phyloP scores from a whole-genome alignment of 257 asterid species.

The Nicotiana otophora region DNA sequence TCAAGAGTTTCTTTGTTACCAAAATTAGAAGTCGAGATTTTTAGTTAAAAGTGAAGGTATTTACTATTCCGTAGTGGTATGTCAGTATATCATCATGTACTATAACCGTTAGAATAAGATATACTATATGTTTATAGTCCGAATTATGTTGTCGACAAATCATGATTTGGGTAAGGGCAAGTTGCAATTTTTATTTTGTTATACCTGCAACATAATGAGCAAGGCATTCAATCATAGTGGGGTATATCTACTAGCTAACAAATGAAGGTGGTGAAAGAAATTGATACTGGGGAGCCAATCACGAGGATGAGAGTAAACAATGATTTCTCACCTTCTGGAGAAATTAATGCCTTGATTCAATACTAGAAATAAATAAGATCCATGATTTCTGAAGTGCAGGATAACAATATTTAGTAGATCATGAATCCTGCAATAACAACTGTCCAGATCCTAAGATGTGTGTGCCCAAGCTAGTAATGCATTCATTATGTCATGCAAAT shows the following conservation, averaged over 20 bases:
- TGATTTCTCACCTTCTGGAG: background rate
- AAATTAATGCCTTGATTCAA: background rate
- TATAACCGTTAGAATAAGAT: background rate
- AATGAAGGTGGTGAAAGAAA: background rate
- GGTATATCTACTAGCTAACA: conserved; percentile 1
- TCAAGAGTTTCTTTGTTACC: background rate
- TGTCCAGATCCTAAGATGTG: background rate
- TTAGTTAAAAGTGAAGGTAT: background rate
- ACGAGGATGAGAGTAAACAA: background rate
- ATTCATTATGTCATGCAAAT: conserved; percentile 9
- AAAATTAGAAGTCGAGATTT: background rate
- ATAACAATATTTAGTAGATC: conserved; percentile 14
- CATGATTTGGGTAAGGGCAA: conserved; percentile 12
- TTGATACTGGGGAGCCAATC: background rate
- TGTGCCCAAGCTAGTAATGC: background rate
- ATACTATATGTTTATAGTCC: background rate
- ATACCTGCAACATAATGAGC: background rate
- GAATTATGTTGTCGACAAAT: conserved; percentile 16
- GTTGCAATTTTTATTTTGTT: background rate
- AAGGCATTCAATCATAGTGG: conserved; percentile 14
- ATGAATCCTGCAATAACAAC: conserved; percentile 15
- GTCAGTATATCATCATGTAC: background rate
- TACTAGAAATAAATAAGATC: background rate
- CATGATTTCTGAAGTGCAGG: conserved; percentile 8
- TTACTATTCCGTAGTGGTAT: background rate